phyloP scores from a whole-genome alignment of 2,329 filamentous ascomycete genomes.

The Microthyrium microscopicum region DNA sequence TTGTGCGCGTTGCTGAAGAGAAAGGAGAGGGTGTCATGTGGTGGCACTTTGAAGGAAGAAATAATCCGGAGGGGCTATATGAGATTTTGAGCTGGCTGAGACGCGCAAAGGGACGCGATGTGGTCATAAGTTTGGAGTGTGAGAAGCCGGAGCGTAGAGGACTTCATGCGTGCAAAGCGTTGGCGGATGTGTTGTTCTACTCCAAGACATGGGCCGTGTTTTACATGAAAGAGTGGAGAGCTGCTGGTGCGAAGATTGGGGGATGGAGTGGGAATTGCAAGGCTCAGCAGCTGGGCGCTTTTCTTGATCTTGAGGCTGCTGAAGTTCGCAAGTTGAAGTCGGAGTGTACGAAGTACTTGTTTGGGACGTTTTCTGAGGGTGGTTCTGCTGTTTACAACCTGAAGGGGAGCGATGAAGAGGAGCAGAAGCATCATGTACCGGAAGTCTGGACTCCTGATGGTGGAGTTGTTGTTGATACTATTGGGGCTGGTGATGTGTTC shows the following conservation, averaged over 20 bases:
- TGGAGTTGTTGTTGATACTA: constrained; percentile 42
- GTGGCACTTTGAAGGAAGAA: constrained; percentile 60
- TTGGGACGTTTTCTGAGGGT: constrained; percentile 43
- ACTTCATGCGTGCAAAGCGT: constrained; percentile 40
- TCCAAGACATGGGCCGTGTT: constrained; percentile 55
- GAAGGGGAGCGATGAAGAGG: no score
- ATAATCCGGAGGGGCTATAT: no score
- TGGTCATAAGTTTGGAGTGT: constrained; percentile 52
- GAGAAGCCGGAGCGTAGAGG: constrained; percentile 51
- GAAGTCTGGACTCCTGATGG: constrained; percentile 16
- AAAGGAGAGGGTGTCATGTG: constrained; percentile 27
- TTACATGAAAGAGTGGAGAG: no score
- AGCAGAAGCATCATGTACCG: no score
- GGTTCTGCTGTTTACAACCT: constrained; percentile 36
- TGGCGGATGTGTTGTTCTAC: constrained; percentile 58
- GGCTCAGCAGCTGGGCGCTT: no score
- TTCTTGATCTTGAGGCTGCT: no score
- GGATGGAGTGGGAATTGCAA: no score
- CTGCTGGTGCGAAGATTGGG: no score
- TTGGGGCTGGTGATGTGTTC: constrained; percentile 63
- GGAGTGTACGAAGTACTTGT: constrained; percentile 26
- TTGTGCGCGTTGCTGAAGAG: constrained; percentile 30
- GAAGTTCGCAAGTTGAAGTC: background rate
- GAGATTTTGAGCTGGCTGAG: no score
- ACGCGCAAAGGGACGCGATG: no score